Base-by-base conservation (phyloP, 2,329 filamentous ascomycete genomes). In the Colletotrichum noveboracense region DNA sequence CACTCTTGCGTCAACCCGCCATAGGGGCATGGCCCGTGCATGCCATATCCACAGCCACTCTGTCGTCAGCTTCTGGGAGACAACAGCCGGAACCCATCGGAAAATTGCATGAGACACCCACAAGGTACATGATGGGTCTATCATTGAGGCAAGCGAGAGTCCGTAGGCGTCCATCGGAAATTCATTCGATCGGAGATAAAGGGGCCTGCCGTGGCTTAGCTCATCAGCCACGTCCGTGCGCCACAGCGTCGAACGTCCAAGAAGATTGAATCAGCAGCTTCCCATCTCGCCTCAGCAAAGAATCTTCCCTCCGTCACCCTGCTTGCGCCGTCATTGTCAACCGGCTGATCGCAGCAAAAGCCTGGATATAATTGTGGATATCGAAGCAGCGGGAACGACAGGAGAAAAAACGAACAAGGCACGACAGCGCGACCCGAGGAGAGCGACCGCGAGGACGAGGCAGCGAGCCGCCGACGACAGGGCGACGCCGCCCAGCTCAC, bases 241-340 rank as follows among this genome's bases (percentile, higher is more conserved):
- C 74, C 74, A 76, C 70, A 74, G 26, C 9, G 2, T 43, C 32
- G 56, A 65, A 76, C 74, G 38, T 68, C 56, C 58, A 7, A 60
- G 58, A 67, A 43, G 43, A 73, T 68, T 64, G 73, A 74, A 74
- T 52, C 26, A 65, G 74, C 64, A 60, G 64, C 70, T 36, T 60
- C 56, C 32, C 43, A 67, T 16, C 73, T 32, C 18, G 16, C 5
- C 56, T 36, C 13, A 48, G 38, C 62, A 55, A 66, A 71, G 36
- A 24, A 48, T 16, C 26, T 1, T 38, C 52, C 52, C 9, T 62
- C 56, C 56, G 36, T 52, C 55, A 52, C n/a, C 9, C 34, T 8
- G 24, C 7, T 24, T 34, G 56, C 56, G 18, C 6, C 67, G 14
- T 43, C 52, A 68, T 68, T 68, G 66, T 68, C 66, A 26, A 38